phyloP scores from a whole-genome alignment of 371 early-diverging fungal species.

The Umbelopsis sp. region DNA sequence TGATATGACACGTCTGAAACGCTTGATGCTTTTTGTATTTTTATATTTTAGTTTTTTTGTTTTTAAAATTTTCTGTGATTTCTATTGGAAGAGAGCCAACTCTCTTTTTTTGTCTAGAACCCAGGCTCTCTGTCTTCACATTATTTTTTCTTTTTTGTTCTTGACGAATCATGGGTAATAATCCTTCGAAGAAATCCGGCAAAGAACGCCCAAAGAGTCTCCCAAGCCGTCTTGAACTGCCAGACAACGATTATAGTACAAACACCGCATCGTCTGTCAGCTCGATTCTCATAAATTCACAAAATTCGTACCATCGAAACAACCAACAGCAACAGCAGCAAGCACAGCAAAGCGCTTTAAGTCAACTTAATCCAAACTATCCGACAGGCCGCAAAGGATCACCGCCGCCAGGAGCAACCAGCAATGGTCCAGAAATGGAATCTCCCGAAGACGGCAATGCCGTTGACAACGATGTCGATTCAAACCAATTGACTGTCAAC shows the following conservation, averaged over 20 bases:
- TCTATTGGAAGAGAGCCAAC: conserved; percentile 14
- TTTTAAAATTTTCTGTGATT: conserved; percentile 9
- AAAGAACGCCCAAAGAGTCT: conserved; percentile 51
- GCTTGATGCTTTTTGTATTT: neutral
- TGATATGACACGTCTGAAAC: neutral
- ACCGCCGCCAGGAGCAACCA: conserved; percentile 13
- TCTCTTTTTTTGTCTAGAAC: conserved; percentile 12
- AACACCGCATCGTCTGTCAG: conserved; percentile 49
- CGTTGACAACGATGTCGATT: conserved; percentile 22
- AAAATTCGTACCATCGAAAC: conserved; percentile 12
- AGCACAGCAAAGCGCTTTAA: conserved; percentile 26
- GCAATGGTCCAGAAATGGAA: conserved; percentile 9
- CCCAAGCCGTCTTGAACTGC: conserved; percentile 34
- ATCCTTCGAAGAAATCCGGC: conserved; percentile 43
- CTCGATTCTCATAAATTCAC: conserved; percentile 47
- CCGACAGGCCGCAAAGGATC: conserved; percentile 29
- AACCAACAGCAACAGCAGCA: conserved; percentile 13
- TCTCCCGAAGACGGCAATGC: conserved; percentile 4
- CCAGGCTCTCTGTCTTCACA: neutral
- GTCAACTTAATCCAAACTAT: conserved; percentile 54
- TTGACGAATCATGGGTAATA: conserved; percentile 41
- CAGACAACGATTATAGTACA: conserved; percentile 48
- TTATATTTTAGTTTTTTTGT: neutral
- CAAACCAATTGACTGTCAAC: conserved; percentile 47
- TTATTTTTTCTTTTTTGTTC: conserved; percentile 15